Percentiles rank a stretch among this genome's conserved stretches.
These are phyloP conservation scores for Ustilago shanxiensis DNA, from an alignment of 1,284 basidiomycete genomes.

Conservation along the genomic window DNA sequence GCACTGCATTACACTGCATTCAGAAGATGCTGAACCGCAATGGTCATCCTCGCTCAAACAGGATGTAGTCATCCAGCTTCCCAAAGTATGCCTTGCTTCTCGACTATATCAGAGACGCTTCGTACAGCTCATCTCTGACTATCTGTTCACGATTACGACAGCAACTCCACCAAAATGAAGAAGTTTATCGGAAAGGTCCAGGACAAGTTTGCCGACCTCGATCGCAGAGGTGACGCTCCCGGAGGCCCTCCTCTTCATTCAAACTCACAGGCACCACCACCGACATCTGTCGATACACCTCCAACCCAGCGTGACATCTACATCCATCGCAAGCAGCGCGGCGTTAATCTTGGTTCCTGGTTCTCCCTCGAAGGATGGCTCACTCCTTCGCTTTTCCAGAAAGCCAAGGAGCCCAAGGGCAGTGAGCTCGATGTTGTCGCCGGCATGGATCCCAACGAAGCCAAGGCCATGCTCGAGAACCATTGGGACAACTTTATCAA, in stretches of 20 bases:
- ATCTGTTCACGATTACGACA: background rate
- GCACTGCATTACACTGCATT: too few species aligned
- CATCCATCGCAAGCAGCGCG: constrained; percentile 81
- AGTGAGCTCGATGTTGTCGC: constrained; percentile 77
- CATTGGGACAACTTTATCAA: constrained; percentile 79
- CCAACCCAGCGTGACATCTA: constrained; percentile 72
- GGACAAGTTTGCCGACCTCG: constrained; percentile 25
- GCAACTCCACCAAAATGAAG: constrained; percentile 27
- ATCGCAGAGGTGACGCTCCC: constrained; percentile 2
- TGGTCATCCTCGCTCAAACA: background rate
- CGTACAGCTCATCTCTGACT: background rate
- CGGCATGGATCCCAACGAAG: constrained; percentile 73
- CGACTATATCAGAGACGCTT: background rate
- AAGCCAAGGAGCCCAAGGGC: constrained; percentile 53
- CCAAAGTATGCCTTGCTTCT: background rate
- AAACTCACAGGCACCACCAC: constrained; percentile 31
- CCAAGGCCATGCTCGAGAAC: constrained; percentile 77
- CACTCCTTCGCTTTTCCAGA: constrained; percentile 64
- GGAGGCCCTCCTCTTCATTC: constrained; percentile 3
- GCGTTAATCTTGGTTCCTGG: constrained; percentile 81
- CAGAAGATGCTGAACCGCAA: background rate
- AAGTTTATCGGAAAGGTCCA: constrained; percentile 50
- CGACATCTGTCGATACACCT: constrained; percentile 30
- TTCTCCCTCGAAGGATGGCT: constrained; percentile 70
- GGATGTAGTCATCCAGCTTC: background rate